These are phyloP conservation scores for Rosa hybrid DNA, from an alignment of 331 rosid genomes.

Conservation along the genomic window DNA sequence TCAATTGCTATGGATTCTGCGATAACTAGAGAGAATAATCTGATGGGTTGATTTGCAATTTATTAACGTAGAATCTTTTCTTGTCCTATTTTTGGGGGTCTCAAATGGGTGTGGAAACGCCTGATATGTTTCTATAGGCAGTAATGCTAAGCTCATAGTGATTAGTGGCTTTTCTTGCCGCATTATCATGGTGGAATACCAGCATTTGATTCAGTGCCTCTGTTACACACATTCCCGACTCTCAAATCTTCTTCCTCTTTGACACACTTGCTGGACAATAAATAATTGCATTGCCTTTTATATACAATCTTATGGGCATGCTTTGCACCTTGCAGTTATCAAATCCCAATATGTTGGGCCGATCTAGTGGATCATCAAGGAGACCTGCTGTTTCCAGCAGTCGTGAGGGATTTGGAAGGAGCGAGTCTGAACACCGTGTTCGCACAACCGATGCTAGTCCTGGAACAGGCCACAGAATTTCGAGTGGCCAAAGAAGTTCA, in stretches of 20 bases:
- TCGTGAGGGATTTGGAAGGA: slow-evolving; percentile 69
- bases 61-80: neutral
- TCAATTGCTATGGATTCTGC: slow-evolving; percentile 39
- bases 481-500: slow-evolving; percentile 67
- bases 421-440: slow-evolving; percentile 66
- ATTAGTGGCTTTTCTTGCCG: neutral
- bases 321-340: slow-evolving; percentile 54
- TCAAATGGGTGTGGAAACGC: neutral
- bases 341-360: slow-evolving; percentile 59
- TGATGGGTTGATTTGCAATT: slow-evolving; percentile 31
- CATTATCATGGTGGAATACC: neutral
- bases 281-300: neutral
- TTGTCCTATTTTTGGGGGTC: neutral
- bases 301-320: slow-evolving; percentile 21
- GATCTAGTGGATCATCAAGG: slow-evolving; percentile 83
- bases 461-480: slow-evolving; percentile 64
- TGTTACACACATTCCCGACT: neutral
- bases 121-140: neutral
- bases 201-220: neutral
- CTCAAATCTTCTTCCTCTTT: neutral
- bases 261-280: neutral
- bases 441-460: slow-evolving; percentile 75
- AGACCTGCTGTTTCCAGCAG: slow-evolving; percentile 88
- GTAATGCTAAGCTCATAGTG: neutral
- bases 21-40: slow-evolving; percentile 36